A percentile compares a stretch with the other conserved stretches of the same genome.
phyloP scores from a whole-genome alignment of 768 basidiomycete genomes.

The Psilocybe cubensis region DNA sequence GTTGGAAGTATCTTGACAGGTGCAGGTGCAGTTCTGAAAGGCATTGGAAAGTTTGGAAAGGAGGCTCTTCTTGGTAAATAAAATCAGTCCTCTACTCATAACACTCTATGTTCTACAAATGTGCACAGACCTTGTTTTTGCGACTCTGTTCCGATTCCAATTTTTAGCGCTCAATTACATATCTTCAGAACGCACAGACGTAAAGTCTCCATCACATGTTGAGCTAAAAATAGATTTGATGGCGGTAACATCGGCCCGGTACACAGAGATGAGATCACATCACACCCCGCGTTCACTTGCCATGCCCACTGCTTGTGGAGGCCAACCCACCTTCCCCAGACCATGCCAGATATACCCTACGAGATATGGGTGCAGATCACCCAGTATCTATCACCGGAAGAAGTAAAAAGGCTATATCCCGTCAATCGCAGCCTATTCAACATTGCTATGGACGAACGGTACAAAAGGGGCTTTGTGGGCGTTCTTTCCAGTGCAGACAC shows the following conservation, averaged over 20 bases:
- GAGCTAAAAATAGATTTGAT: not conserved
- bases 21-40: constrained; percentile 3
- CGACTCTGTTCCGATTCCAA: not conserved
- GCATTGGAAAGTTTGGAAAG: constrained; percentile 6
- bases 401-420: constrained; percentile 2
- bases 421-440: constrained; percentile 12
- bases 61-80: not conserved
- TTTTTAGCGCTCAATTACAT: not conserved
- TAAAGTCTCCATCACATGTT: not conserved
- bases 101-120: not conserved
- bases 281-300: not conserved
- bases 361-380: constrained; percentile 10
- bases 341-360: constrained; percentile 9
- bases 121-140: not conserved
- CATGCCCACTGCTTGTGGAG: not conserved
- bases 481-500: not conserved
- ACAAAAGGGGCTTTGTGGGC: constrained; percentile 3
- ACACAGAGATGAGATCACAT: not conserved
- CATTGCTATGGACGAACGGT: constrained; percentile 12
- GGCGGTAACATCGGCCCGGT: not conserved
- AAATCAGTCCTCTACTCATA: not conserved
- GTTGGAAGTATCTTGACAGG: not conserved
- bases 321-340: not conserved
- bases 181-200: not conserved
- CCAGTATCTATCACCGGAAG: constrained; percentile 4